Percentiles rank a stretch among this genome's conserved stretches.
Conservation (phyloP, 306 rosid genomes). For the Hippophae gyantsensis region DNA sequence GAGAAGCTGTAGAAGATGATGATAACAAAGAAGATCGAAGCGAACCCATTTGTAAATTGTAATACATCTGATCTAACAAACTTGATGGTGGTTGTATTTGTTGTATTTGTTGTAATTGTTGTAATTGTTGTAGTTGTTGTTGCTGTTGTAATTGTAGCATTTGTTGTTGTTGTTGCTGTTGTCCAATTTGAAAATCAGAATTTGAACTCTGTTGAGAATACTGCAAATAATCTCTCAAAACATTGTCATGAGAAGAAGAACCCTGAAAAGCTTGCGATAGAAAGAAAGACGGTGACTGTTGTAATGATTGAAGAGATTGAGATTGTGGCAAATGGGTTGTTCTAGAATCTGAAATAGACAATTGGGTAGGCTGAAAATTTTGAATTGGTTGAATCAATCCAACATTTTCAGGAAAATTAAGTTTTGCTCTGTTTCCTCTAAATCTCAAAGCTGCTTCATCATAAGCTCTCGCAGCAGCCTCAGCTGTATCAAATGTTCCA, state of each 20-base stretch:
- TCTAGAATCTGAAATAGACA: background rate
- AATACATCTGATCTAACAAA: slow-evolving; percentile 50
- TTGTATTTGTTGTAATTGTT: slow-evolving; percentile 1
- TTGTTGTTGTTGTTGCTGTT: background rate
- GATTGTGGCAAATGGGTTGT: slow-evolving; percentile 7
- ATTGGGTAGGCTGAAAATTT: background rate
- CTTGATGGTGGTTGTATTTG: slow-evolving; percentile 20
- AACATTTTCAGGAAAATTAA: slow-evolving; percentile 86
- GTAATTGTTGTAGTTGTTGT: background rate
- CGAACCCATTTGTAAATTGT: slow-evolving; percentile 40
- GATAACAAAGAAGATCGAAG: slow-evolving; percentile 30
- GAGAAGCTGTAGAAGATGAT: slow-evolving; percentile 21
- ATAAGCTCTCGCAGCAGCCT: slow-evolving; percentile 89
- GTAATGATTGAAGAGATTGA: slow-evolving; percentile 5
- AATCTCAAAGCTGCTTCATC: slow-evolving; percentile 88
- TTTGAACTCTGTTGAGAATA: slow-evolving; percentile 54
- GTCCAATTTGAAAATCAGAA: slow-evolving; percentile 32
- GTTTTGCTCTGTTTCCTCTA: slow-evolving; percentile 91
- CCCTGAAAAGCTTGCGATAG: slow-evolving; percentile 24
- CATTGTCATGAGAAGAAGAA: slow-evolving; percentile 12
- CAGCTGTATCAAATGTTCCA: slow-evolving; percentile 92
- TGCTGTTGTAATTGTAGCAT: background rate
- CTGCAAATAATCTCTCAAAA: slow-evolving; percentile 44
- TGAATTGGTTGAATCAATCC: slow-evolving; percentile 28
- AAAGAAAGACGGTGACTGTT: slow-evolving; percentile 9